A percentile compares a stretch with the other conserved stretches of the same genome.
These are phyloP conservation scores for Macrolepiota fuliginosa DNA, from an alignment of 768 basidiomycete species.

Conservation along the genomic window DNA sequence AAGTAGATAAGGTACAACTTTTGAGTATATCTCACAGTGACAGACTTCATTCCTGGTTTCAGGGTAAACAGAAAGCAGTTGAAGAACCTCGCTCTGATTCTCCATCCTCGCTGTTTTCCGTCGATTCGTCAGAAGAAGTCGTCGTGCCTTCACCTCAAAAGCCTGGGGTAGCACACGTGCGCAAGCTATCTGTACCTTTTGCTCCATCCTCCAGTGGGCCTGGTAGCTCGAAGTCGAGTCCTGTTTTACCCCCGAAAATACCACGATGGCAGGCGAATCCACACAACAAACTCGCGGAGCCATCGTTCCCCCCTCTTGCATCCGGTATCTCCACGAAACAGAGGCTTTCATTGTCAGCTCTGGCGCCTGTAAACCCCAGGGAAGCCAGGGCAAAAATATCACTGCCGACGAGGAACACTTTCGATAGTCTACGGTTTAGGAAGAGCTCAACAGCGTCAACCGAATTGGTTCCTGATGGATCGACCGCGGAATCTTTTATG, in stretches of 20 bases:
- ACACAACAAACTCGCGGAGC: conserved; percentile 19
- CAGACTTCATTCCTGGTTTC: background rate
- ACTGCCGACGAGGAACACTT: conserved; percentile 10
- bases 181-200: background rate
- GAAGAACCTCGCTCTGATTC: conserved; percentile 8
- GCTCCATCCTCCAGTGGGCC: background rate
- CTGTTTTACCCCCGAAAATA: conserved; percentile 12
- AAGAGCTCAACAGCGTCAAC: conserved; percentile 2
- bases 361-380: conserved; percentile 35
- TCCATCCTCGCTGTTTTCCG: conserved; percentile 10
- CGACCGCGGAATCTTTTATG: conserved; percentile 7
- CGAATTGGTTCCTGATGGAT: background rate
- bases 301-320: conserved; percentile 17
- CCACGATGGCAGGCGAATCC: conserved; percentile 20
- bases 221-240: conserved; percentile 1
- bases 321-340: conserved; percentile 51
- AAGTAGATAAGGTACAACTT: conserved; percentile 1
- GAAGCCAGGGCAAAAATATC: conserved; percentile 17
- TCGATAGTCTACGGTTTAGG: conserved; percentile 8
- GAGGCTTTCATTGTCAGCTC: conserved; percentile 39
- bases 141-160: background rate
- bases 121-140: conserved; percentile 12
- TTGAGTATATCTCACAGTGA: background rate
- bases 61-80: conserved; percentile 9
- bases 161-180: background rate